Evolutionary conservation across 2,329 filamentous ascomycete genomes (phyloP).

Genomic region (Diplodia mutila): DNA sequence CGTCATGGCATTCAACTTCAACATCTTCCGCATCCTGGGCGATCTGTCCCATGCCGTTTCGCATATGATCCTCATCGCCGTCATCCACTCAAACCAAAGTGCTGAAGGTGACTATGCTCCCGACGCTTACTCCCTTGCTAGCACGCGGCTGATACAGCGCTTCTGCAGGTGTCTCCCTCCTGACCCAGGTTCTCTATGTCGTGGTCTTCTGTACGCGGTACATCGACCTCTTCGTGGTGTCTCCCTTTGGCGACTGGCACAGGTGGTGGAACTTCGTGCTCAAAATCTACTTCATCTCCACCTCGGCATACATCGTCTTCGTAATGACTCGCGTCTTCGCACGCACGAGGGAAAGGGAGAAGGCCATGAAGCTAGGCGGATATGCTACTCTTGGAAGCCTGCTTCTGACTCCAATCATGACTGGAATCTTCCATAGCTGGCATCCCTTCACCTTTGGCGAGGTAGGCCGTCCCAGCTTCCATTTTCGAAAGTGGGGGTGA

Average conservation of each 20-base stretch:
- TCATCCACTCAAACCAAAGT: constrained; percentile 85
- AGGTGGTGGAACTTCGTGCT: constrained; percentile 68
- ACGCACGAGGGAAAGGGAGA: constrained; percentile 84
- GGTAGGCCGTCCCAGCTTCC: constrained; percentile 14
- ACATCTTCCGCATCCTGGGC: constrained; percentile 73
- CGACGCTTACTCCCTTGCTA: neutral
- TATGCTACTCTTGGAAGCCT: constrained; percentile 68
- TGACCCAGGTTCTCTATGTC: constrained; percentile 87
- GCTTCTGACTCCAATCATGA: constrained; percentile 71
- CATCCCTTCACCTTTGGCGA: constrained; percentile 27
- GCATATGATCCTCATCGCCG: constrained; percentile 87
- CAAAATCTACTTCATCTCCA: constrained; percentile 86
- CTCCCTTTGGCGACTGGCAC: constrained; percentile 41
- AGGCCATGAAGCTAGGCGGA: constrained; percentile 88
- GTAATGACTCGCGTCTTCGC: constrained; percentile 87
- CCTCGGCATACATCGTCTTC: constrained; percentile 82
- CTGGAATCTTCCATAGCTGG: constrained; percentile 65
- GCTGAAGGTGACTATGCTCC: constrained; percentile 67
- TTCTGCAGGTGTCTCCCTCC: constrained; percentile 75
- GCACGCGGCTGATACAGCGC: neutral
- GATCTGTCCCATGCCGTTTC: constrained; percentile 84
- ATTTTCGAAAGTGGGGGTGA: neutral
- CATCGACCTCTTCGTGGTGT: constrained; percentile 71
- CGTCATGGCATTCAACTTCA: constrained; percentile 41
- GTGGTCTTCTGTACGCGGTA: constrained; percentile 86